These are phyloP conservation scores for Casaregolazyma suthepensis DNA, from an alignment of 1,139 yeast genomes.

Conservation along the genomic window DNA sequence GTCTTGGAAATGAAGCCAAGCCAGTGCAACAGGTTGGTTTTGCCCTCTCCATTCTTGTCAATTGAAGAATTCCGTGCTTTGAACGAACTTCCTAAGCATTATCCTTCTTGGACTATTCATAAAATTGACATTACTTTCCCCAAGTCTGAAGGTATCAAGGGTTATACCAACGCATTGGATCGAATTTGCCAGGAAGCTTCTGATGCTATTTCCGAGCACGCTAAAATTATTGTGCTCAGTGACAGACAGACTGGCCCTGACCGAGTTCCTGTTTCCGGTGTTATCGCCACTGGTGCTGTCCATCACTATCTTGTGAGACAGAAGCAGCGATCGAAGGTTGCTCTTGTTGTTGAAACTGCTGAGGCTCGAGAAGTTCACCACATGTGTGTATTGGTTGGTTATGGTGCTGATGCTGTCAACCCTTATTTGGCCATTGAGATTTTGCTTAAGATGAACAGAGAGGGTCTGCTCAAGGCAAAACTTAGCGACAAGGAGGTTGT, in stretches of 20 bases:
- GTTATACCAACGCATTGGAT: conserved; percentile 80
- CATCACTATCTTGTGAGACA: conserved; percentile 95
- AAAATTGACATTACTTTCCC: conserved; percentile 86
- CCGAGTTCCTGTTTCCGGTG: conserved; percentile 78
- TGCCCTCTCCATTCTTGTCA: conserved; percentile 77
- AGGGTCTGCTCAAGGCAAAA: conserved; percentile 59
- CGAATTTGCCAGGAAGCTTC: conserved; percentile 85
- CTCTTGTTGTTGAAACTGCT: conserved; percentile 84
- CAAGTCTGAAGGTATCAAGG: conserved; percentile 74
- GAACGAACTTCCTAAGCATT: conserved; percentile 56
- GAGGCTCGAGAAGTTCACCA: conserved; percentile 98
- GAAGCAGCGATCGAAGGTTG: conserved; percentile 94
- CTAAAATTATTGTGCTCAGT: conserved; percentile 68
- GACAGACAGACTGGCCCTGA: conserved; percentile 58
- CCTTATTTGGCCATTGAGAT: conserved; percentile 94
- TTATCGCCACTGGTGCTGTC: conserved; percentile 93
- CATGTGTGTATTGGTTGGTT: conserved; percentile 88
- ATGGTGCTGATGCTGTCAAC: conserved; percentile 94
- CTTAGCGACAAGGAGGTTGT: conserved; percentile 56
- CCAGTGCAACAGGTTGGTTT: conserved; percentile 82
- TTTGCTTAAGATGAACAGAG: conserved; percentile 73
- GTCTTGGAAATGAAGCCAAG: conserved; percentile 84
- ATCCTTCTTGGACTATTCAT: conserved; percentile 81
- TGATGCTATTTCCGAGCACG: conserved; percentile 69
- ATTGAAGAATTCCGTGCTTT: conserved; percentile 70